Evolutionary conservation across 129 eudicot species (phyloP).

Genomic region (Rutidosis leptorrhynchoides): DNA sequence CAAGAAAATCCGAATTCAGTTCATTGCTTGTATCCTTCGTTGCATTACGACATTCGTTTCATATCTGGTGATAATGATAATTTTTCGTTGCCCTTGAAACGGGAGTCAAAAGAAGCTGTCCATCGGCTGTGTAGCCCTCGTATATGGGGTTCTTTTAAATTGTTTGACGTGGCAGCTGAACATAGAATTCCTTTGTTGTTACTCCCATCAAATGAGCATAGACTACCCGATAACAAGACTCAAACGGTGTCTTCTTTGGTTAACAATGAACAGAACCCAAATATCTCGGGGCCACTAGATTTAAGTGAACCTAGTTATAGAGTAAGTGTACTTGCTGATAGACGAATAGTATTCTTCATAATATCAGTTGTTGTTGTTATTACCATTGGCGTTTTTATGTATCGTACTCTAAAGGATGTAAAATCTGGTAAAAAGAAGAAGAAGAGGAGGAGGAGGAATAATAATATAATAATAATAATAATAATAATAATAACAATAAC

Average conservation of each 20-base stretch:
- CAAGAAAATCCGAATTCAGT: constrained; percentile 51
- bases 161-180: constrained; percentile 34
- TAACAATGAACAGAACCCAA: constrained; percentile 12
- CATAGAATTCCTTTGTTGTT: constrained; percentile 39
- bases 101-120: constrained; percentile 63
- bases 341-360: constrained; percentile 22
- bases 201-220: constrained; percentile 33
- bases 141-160: constrained; percentile 31
- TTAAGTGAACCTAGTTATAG: constrained; percentile 31
- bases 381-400: constrained; percentile 36
- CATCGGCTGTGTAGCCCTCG: constrained; percentile 50
- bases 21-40: constrained; percentile 23
- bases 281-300: constrained; percentile 22
- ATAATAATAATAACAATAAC: too few species aligned
- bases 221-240: constrained; percentile 34
- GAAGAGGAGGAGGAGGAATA: too few species aligned
- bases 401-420: constrained; percentile 23
- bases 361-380: constrained; percentile 26
- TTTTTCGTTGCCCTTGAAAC: constrained; percentile 70
- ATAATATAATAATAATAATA: too few species aligned
- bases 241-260: constrained; percentile 25
- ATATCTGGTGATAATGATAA: constrained; percentile 44
- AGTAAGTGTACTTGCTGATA: constrained; percentile 20
- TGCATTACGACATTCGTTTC: constrained; percentile 31
- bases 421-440: constrained; percentile 48